phyloP scores from a whole-genome alignment of 208 protist genomes.

The Novymonas esmeraldas region DNA sequence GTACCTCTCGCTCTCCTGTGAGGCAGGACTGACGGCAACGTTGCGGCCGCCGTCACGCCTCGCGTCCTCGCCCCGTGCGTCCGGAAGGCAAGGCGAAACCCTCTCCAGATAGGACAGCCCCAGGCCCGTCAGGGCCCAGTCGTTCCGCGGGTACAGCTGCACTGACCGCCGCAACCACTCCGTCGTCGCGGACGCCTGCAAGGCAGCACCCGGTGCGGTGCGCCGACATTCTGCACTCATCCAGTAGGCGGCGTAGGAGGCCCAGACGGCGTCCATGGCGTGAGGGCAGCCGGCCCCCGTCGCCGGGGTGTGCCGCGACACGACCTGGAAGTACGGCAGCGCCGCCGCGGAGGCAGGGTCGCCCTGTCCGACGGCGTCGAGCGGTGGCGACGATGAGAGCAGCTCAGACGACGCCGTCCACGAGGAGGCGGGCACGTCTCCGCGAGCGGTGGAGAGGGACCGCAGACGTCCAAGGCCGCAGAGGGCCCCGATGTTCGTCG shows the following conservation, averaged over 20 bases:
- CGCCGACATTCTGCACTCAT: slow-evolving; percentile 28
- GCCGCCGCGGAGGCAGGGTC: not conserved
- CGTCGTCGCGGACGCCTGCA: slow-evolving; percentile 1
- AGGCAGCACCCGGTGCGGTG: slow-evolving; percentile 24
- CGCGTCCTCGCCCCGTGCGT: not conserved
- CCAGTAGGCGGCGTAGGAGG: slow-evolving; percentile 50
- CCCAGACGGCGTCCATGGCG: slow-evolving; percentile 29
- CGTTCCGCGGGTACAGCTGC: slow-evolving; percentile 36
- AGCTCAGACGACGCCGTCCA: not conserved
- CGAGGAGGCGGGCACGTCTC: not conserved
- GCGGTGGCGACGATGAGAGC: not conserved
- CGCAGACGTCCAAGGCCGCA: slow-evolving; percentile 60
- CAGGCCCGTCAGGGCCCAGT: slow-evolving; percentile 50
- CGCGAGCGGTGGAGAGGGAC: slow-evolving; percentile 20
- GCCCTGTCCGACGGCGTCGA: not conserved
- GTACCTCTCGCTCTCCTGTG: not conserved
- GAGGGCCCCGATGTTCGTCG: slow-evolving; percentile 46
- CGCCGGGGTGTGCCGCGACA: not conserved
- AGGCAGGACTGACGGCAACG: not conserved
- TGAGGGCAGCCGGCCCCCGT: slow-evolving; percentile 10
- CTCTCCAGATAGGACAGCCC: slow-evolving; percentile 17
- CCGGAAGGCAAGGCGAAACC: not conserved
- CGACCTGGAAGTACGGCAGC: not conserved
- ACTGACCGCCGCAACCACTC: slow-evolving; percentile 28
- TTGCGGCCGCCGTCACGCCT: not conserved